phyloP scores from a whole-genome alignment of 306 rosid genomes.

The Acacia acuminata region DNA sequence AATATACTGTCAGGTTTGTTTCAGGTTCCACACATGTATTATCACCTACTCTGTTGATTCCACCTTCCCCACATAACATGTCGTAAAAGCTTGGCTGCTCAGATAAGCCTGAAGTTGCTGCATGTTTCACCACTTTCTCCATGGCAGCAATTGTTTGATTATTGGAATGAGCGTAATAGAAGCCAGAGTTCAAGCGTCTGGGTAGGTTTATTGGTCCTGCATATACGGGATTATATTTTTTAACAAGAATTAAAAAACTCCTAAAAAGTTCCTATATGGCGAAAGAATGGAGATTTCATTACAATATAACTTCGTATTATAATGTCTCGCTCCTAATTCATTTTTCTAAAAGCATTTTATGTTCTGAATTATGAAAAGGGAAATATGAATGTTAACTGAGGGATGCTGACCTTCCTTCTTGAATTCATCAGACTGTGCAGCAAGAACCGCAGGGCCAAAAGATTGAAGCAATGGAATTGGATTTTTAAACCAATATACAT shows the following conservation, averaged over 20 bases:
- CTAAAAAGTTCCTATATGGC: not conserved
- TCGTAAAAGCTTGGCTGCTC: slow-evolving; percentile 99
- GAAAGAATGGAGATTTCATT: not conserved
- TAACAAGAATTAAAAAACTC: not conserved
- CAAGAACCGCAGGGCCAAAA: slow-evolving; percentile 68
- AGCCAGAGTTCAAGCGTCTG: slow-evolving; percentile 96
- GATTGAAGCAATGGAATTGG: slow-evolving; percentile 72
- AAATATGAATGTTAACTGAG: slow-evolving; percentile 25
- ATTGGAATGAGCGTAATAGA: slow-evolving; percentile 83
- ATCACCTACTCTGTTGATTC: slow-evolving; percentile 64
- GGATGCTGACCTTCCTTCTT: slow-evolving; percentile 61
- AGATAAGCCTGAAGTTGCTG: slow-evolving; percentile 78
- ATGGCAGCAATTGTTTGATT: slow-evolving; percentile 73
- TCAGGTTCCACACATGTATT: slow-evolving; percentile 72
- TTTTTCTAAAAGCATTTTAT: not conserved
- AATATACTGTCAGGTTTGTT: slow-evolving; percentile 75
- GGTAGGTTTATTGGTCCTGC: slow-evolving; percentile 88
- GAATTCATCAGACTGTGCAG: slow-evolving; percentile 89
- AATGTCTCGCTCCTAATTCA: not conserved
- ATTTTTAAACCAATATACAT: slow-evolving; percentile 82
- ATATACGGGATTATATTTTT: not conserved
- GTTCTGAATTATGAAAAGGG: not conserved
- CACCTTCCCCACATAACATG: slow-evolving; percentile 76
- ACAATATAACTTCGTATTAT: not conserved
- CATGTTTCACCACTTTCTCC: slow-evolving; percentile 87